Conservation (phyloP, 2,329 filamentous ascomycete genomes). For the Hypoxylon sp. region DNA sequence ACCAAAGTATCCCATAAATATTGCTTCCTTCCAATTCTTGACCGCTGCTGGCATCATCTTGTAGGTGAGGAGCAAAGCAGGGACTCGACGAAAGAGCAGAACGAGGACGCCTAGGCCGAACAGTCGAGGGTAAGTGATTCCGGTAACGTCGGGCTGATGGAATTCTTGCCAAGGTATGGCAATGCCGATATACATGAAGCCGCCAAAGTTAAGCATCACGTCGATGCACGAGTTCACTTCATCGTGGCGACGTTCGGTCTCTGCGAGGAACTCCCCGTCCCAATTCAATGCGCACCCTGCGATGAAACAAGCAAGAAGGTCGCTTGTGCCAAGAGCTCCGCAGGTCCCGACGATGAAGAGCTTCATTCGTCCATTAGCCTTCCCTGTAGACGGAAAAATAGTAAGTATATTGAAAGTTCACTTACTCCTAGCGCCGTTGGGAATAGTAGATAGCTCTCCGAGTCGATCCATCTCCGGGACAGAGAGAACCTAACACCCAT, state of each 20-base stretch:
- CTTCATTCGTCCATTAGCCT: constrained; percentile 47
- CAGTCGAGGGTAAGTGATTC: constrained; percentile 65
- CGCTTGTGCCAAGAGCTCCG: constrained; percentile 69
- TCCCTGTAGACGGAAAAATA: too few species aligned
- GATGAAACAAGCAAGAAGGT: constrained; percentile 71
- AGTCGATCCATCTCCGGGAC: constrained; percentile 66
- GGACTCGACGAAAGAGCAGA: constrained; percentile 68
- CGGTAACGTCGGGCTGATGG: constrained; percentile 64
- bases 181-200: constrained; percentile 71
- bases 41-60: constrained; percentile 67
- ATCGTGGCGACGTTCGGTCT: constrained; percentile 68
- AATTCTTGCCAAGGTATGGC: constrained; percentile 69
- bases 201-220: constrained; percentile 70
- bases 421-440: constrained; percentile 63
- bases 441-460: constrained; percentile 66
- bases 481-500: constrained; percentile 62
- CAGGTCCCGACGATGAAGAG: constrained; percentile 70
- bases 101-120: constrained; percentile 66
- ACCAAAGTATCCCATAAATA: constrained; percentile 78
- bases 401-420: background rate
- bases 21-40: constrained; percentile 67
- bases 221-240: constrained; percentile 72
- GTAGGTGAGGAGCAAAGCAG: constrained; percentile 66
- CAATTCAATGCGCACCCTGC: constrained; percentile 72
- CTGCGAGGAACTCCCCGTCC: constrained; percentile 70